phyloP scores from a whole-genome alignment of 352 stramenopile species.

The Globisporangium lucens region DNA sequence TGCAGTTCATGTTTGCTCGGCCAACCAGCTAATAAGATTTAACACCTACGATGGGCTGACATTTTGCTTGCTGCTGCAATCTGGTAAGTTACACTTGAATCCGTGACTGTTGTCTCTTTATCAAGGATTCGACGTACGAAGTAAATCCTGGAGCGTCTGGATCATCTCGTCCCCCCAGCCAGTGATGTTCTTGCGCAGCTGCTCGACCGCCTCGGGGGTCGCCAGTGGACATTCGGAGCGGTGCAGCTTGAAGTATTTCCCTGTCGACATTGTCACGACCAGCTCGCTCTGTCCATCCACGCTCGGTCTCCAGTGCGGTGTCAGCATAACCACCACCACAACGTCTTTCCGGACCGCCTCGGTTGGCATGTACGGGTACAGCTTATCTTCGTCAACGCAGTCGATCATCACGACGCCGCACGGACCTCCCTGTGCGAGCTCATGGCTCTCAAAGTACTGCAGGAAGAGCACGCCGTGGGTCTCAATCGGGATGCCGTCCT shows the following conservation, averaged over 20 bases:
- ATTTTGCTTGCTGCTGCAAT: too few species aligned
- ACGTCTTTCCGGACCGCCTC: not conserved
- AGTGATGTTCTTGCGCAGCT: not conserved
- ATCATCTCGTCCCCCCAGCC: not conserved
- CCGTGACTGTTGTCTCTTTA: not conserved
- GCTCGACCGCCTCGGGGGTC: not conserved
- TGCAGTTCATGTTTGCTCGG: too few species aligned
- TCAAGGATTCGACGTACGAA: not conserved
- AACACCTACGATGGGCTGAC: too few species aligned
- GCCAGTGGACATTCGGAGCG: conserved; percentile 11
- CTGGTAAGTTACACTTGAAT: too few species aligned
- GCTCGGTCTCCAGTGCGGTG: not conserved
- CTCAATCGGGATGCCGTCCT: not conserved
- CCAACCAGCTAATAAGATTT: too few species aligned
- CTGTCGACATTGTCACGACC: conserved; percentile 25
- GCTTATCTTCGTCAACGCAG: not conserved
- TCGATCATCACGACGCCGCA: not conserved
- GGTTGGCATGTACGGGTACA: not conserved
- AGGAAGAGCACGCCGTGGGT: not conserved
- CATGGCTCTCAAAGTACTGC: not conserved
- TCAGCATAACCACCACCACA: not conserved
- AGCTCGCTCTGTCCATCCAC: conserved; percentile 13
- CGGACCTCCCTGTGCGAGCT: not conserved
- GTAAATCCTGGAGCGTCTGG: not conserved
- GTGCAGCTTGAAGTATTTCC: conserved; percentile 25